Conservation (phyloP, 2,329 filamentous ascomycete genomes). For the Sclerotinia minor region DNA sequence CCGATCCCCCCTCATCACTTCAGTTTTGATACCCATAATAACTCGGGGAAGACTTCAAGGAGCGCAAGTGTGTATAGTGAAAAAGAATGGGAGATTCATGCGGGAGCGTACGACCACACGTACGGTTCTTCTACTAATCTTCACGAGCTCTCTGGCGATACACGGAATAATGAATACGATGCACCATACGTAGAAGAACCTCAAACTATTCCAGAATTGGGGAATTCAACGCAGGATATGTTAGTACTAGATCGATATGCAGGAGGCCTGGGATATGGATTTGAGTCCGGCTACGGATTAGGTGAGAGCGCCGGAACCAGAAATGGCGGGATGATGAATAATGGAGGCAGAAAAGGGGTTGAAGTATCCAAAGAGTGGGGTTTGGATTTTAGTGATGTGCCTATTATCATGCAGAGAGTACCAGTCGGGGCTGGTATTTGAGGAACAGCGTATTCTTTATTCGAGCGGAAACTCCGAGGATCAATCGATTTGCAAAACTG, state of each 20-base stretch:
- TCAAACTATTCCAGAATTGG: constrained; percentile 22
- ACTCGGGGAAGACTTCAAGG: constrained; percentile 11
- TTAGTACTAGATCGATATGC: constrained; percentile 35
- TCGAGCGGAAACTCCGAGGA: not conserved
- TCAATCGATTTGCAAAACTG: not conserved
- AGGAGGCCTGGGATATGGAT: constrained; percentile 33
- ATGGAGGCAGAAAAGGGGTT: constrained; percentile 27
- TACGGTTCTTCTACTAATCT: constrained; percentile 29
- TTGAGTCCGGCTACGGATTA: constrained; percentile 30
- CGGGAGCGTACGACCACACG: constrained; percentile 32
- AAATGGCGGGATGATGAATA: constrained; percentile 24
- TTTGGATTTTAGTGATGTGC: constrained; percentile 36
- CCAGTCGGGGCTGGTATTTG: constrained; percentile 11
- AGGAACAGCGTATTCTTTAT: not conserved
- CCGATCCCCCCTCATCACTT: constrained; percentile 23
- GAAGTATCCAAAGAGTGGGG: constrained; percentile 28
- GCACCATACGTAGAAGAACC: constrained; percentile 25
- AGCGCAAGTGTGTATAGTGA: constrained; percentile 17
- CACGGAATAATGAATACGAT: constrained; percentile 25
- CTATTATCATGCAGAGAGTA: constrained; percentile 32
- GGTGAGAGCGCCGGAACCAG: constrained; percentile 30
- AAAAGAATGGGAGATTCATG: constrained; percentile 24
- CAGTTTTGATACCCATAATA: constrained; percentile 20
- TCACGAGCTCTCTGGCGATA: not conserved
- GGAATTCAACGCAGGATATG: constrained; percentile 33